Base-by-base conservation (phyloP, 2,329 filamentous ascomycete species). In the Teratosphaeria zuluensis region DNA sequence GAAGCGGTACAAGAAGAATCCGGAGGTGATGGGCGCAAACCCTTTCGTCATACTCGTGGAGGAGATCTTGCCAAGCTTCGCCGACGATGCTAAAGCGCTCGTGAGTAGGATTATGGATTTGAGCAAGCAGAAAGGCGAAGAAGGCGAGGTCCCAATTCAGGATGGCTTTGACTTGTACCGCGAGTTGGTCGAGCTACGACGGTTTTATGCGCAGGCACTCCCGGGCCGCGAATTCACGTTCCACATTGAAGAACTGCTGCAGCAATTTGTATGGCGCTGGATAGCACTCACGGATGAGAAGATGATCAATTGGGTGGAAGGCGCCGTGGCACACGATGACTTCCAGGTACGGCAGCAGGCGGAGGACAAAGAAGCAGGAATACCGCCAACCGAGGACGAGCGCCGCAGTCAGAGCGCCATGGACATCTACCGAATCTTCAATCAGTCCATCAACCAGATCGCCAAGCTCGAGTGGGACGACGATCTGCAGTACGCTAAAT, bases 211-310 rank as follows among this genome's bases (percentile, higher is more conserved):
- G 7, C 82, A 89, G 62, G 86, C 85, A 24, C 80, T 96, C 19
- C 89, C 89, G 0, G 80, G 71, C 8, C 78, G 84, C 61, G 83
- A 84, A 1, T 99, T 97, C 72, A 86, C 86, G 4, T 96, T 97
- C 72, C 85, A 91, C 64, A 83, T 99, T 51, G 94, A 99, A 73
- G 84, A 86, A 51, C 77, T 95, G 16, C 80, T 99, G 19, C 88
- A 92, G 62, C 87, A 89, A 38, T 99, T 97, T 72, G 94, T 97
- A 5, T 97, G 92, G 92, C 85, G 90, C 59, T 99, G 92, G 92
- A 90, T 99, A 62, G 81, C 83, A 57, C 83, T 85, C 63, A 91
- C 90, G 7, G 91, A 97, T 67, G 78, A 78, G 35, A 90, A 87
- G 69, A 86, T 96, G 68, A 80, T 88, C 61, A 85, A 85, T 28